Evolutionary conservation across 306 rosid genomes (phyloP), one percentile per base, ranked within the genome.

Genomic region (Acacia crassicarpa): DNA sequence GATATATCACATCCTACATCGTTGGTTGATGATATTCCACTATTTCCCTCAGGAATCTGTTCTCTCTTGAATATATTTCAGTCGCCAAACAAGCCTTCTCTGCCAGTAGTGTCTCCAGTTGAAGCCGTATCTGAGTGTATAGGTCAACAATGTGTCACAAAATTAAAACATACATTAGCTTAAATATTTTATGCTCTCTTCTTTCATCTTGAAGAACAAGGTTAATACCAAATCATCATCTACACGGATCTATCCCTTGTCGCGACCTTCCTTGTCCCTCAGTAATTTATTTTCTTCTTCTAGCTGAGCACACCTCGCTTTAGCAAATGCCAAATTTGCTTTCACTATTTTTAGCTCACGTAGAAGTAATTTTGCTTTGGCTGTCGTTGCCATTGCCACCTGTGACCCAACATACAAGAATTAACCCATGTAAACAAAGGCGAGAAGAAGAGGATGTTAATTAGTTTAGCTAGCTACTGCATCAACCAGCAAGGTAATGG

Each of bases 351-450:
- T 95, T 83, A 93, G 92, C 90, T 95, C 99, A 38, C 98, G 90
- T 9, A 93, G 86, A 79, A 95, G 91, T 76, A 93, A 68, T 85
- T 95, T 95, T 81, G 99, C 99, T 88, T 95, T 95, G 27, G 98
- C 98, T 72, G 98, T 97, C 0, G 99, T 92, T 44, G 98, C 99
- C 99, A 95, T 93, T 65, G 97, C 97, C 78, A 95, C 98, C 98
- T 94, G 85, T 30, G 74, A 67, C 27, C 58, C 81, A 73, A 23
- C 56, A 67, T 79, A 80, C 43, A 38, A 38, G 8, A 38, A 38
- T 38, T 38, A 38, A 38, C 41, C 41, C 41, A 38, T 38, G 41
- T 43, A 43, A 43, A 43, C 46, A 43, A 43, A 38, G 41, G 41
- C 0, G 41, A 38, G 41, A 38, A 8, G 41, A 38, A 38, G 8